Evolutionary conservation across 192 early-diverging fungal species (phyloP), one percentile per base, ranked within the genome.

Genomic region (Irineochytrium annulatum): DNA sequence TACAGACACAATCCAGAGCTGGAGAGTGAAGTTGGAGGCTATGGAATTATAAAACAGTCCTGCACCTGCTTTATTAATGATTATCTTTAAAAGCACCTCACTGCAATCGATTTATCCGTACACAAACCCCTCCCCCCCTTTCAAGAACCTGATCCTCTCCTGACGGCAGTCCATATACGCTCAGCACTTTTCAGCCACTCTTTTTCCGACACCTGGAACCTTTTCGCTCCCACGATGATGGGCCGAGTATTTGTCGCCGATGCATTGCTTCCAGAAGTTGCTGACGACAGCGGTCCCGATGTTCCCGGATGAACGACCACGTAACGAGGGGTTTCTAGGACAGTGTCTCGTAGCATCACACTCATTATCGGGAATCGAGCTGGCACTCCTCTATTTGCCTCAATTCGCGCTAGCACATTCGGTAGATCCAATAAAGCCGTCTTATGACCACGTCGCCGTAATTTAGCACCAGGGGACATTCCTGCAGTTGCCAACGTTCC

Each of bases 161-260:
- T n/a, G n/a, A n/a, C n/a, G n/a, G n/a, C n/a, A n/a, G n/a, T n/a
- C n/a, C n/a, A n/a, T n/a, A n/a, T n/a, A n/a, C n/a, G n/a, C n/a
- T n/a, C n/a, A 27, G 54, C 62, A 28, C 19, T 20, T 16, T 57
- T 43, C 14, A 41, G 43, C 62, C 62, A 64, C 54, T 64, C 62
- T 31, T 41, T 17, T 33, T 64, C 62, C n/a, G 35, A 29, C 5
- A 57, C 43, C 22, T 64, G 62, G 34, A 64, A 64, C 62, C 62
- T 45, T 26, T 56, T 64, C 35, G 20, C 19, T 31, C 59, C 34
- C 2, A 44, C 16, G 20, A 58, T 19, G 4, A 48, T 17, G 17
- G 53, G 17, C 11, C 22, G 14, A 43, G 17, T 44, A 2, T 19
- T 14, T 3, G 19, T 19, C 20, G 27, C 45, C 1, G 16, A 17